Evolutionary conservation across 768 basidiomycete species (phyloP).

Genomic region (Amanita rubescens): DNA sequence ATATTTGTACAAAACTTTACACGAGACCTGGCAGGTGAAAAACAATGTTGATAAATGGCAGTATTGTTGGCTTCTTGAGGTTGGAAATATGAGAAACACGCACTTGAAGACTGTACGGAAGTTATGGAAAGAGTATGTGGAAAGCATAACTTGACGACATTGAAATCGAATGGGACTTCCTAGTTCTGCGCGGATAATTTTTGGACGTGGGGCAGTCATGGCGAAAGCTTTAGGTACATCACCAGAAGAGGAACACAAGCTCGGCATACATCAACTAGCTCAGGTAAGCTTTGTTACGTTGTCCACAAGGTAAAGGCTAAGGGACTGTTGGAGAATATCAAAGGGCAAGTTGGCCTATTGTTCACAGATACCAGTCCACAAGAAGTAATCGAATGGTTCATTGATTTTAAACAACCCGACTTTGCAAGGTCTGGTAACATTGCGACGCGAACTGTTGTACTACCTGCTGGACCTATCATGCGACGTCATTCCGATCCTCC

Average conservation of each 20-base stretch:
- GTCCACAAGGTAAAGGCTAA: not conserved
- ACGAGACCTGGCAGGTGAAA: conserved; percentile 52
- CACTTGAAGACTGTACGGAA: conserved; percentile 90
- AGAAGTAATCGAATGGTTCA: conserved; percentile 94
- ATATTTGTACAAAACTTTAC: not conserved
- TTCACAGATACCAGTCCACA: conserved; percentile 88
- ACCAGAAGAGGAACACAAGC: conserved; percentile 76
- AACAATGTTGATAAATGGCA: conserved; percentile 82
- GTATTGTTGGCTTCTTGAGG: conserved; percentile 93
- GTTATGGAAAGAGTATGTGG: conserved; percentile 83
- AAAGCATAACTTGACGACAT: not conserved
- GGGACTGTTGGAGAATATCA: conserved; percentile 58
- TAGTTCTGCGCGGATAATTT: conserved; percentile 86
- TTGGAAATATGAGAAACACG: conserved; percentile 92
- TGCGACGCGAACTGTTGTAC: conserved; percentile 63
- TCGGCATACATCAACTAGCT: conserved; percentile 74
- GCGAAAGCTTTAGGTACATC: conserved; percentile 90
- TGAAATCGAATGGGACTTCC: conserved; percentile 4
- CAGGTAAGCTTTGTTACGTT: conserved; percentile 38
- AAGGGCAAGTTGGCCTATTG: conserved; percentile 90
- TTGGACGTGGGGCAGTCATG: conserved; percentile 85
- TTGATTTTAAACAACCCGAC: conserved; percentile 81
- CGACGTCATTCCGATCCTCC: conserved; percentile 70
- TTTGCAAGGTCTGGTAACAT: conserved; percentile 86
- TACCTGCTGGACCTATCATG: conserved; percentile 85